Evolutionary conservation across 805 yeast species (phyloP), one percentile per base, ranked within the genome.

Genomic region (Maudiozyma bulderi): DNA sequence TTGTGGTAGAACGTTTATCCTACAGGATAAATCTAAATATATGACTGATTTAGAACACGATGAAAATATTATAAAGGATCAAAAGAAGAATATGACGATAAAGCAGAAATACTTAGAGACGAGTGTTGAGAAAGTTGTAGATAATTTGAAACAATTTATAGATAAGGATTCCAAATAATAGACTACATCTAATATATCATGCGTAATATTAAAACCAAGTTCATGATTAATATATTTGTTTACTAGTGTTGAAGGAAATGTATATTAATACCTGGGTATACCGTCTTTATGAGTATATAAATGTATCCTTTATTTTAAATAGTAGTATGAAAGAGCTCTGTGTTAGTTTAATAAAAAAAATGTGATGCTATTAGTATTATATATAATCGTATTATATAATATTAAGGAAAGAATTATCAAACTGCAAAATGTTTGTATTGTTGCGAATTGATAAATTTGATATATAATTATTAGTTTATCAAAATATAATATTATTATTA

Each of bases 31-130:
- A 8, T 43, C 60, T 26, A 73, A 70, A 3, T 85, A 86, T 65
- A 63, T 75, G 43, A 58, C 62, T 10, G 73, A 72, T 46, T 65
- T 87, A 34, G 61, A 70, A 26, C 61, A 66, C 26, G 87, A 86
- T 54, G 77, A 77, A 53, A 64, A 66, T 40, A 76, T 71, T 13
- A 73, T 80, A 51, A 62, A 73, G 47, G 95, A 84, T 14, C 78
- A 81, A 54, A 66, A 79, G 52, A 74, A 73, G 52, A 79, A 80
- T 38, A 70, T 89, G 53, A 66, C 70, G 48, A 85, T 84, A 59
- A 90, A 87, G 69, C 75, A 81, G 63, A 69, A 75, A 42, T 89
- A 89, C 64, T 72, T 86, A 53, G 81, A 82, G 50, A 84, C 88
- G 1, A 84, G 95, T 5, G 75, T 86, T 52, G 84, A 84, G 52